Evolutionary conservation across 306 rosid species (phyloP).

Genomic region (Clitoria ternatea): DNA sequence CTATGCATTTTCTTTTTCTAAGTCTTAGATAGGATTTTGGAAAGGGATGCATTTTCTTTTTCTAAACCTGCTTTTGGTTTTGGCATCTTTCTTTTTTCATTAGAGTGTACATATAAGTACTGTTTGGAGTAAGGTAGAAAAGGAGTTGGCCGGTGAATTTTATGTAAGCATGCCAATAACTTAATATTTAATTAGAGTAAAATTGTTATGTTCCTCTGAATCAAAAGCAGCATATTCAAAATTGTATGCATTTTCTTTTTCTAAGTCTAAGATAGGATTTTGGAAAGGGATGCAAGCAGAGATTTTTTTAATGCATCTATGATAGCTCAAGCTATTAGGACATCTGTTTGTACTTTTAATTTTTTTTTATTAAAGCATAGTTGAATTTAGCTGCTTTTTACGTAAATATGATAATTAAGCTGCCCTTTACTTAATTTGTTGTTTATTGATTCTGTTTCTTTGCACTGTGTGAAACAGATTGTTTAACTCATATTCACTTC

Average conservation of each 20-base stretch:
- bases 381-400: background rate
- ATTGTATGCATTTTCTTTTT: background rate
- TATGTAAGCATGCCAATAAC: background rate
- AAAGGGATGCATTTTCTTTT: background rate
- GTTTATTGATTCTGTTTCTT: background rate
- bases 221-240: slow-evolving; percentile 3
- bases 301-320: background rate
- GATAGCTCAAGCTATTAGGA: background rate
- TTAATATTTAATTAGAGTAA: background rate
- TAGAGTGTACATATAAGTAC: no score
- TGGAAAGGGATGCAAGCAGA: background rate
- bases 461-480: slow-evolving; percentile 9
- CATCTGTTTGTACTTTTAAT: background rate
- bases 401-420: background rate
- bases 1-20: background rate
- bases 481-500: slow-evolving; percentile 6
- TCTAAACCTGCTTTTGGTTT: no score
- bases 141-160: background rate
- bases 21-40: background rate
- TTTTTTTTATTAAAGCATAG: background rate
- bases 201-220: background rate
- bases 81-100: no score
- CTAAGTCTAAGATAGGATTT: background rate
- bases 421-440: background rate
- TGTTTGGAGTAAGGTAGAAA: background rate